Base-by-base conservation (phyloP, 441 rosid genomes). In the Sinapis alba region DNA sequence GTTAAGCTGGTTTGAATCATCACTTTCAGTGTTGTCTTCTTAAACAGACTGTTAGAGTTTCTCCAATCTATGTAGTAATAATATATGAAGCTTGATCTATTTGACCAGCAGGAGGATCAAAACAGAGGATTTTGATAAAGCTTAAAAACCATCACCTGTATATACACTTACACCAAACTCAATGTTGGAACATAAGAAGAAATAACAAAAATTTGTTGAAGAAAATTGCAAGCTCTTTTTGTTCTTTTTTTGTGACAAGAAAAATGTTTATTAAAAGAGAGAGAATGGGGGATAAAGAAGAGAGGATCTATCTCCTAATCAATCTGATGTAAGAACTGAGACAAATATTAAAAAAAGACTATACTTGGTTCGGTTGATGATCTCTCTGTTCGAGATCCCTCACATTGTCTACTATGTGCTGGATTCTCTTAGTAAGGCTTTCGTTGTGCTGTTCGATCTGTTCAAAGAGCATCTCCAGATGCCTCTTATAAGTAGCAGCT, bases 391-490 rank as follows among this genome's bases (percentile, higher is more conserved):
- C 98, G 23, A 92, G 78, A 70, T 86, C 90, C 79, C 81, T 88
- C 71, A 96, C 97, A 28, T 78, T 86, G 41, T 88, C 86, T 27
- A 93, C 97, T 62, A 92, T 86, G 85, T 86, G 93, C 24, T 86
- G 89, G 70, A 96, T 91, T 85, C 86, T 92, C 84, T 88, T 91
- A 32, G 97, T 88, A 47, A 96, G 83, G 71, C 83, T 81, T 80
- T 88, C 93, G 7, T 96, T 92, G 79, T 96, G 93, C 77, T 89
- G 88, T 62, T 93, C 98, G 19, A 96, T 93, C 73, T 93, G 94
- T 81, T 93, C 96, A 47, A 92, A 89, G 20, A 93, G 79, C 84
- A 96, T 71, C 72, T 96, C 99, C 24, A 96, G 86, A 69, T 93
- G 98, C 79, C 92, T 90, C 77, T 92, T 96, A 71, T 93, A 96